Conservation (phyloP, 306 rosid species). For the Trifolium repens region DNA sequence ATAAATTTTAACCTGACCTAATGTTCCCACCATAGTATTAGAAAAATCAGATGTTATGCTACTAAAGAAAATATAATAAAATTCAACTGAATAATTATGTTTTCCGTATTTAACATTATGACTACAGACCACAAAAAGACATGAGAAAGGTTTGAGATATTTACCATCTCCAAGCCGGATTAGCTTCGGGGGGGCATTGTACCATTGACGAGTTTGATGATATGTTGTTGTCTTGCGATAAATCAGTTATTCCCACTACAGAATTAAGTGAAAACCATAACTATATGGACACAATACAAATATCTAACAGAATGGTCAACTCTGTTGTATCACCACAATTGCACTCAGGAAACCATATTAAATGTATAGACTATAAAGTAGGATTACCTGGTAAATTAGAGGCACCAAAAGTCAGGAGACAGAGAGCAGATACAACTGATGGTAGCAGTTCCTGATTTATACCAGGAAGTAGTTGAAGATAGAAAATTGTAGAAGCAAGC, state of each 20-base stretch:
- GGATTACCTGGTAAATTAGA: conserved; percentile 62
- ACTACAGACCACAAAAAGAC: neutral
- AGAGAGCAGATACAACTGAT: conserved; percentile 73
- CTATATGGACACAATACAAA: conserved; percentile 15
- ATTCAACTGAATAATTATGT: neutral
- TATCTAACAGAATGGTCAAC: conserved; percentile 26
- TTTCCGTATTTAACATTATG: conserved; percentile 15
- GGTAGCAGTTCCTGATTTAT: conserved; percentile 57
- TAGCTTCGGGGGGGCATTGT: conserved; percentile 78
- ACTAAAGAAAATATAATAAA: conserved; percentile 16
- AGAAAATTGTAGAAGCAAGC: conserved; percentile 68
- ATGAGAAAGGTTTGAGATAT: neutral
- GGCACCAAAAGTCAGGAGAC: conserved; percentile 60
- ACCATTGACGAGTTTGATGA: conserved; percentile 59
- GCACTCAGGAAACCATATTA: conserved; percentile 23
- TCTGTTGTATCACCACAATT: conserved; percentile 11
- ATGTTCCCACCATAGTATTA: neutral
- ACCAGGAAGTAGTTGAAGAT: conserved; percentile 67
- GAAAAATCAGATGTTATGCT: neutral
- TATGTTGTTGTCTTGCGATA: conserved; percentile 46
- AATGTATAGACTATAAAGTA: conserved; percentile 9
- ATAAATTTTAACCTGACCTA: neutral
- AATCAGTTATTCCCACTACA: conserved; percentile 48
- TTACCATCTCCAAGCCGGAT: conserved; percentile 95
- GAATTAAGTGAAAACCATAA: conserved; percentile 34